phyloP scores from a whole-genome alignment of 2,329 filamentous ascomycete genomes.

The Ceratocystis lukuohia region DNA sequence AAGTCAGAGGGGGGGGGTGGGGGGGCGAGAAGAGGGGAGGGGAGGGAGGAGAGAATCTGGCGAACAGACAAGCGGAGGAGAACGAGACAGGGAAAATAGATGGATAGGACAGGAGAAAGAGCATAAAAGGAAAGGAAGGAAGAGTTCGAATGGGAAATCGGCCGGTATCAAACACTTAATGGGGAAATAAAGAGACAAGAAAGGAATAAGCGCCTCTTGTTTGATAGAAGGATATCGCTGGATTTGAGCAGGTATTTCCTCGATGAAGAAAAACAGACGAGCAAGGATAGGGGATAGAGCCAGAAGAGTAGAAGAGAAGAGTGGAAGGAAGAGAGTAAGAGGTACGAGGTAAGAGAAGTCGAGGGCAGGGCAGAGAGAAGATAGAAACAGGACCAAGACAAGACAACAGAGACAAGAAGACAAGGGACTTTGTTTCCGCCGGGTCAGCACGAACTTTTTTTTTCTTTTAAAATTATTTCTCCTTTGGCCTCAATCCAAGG shows the following conservation, averaged over 20 bases:
- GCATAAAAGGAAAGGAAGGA: not conserved
- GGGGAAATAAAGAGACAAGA: constrained; percentile 6
- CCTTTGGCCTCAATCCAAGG: not conserved
- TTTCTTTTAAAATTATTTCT: not conserved
- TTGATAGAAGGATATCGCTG: not conserved
- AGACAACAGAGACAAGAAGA: not conserved
- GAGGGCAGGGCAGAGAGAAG: not conserved
- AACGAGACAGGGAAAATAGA: not conserved
- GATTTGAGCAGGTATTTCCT: not conserved
- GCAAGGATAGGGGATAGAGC: not conserved
- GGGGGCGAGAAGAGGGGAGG: not conserved
- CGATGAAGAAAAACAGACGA: not conserved
- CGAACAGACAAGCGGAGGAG: not conserved
- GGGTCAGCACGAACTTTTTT: not conserved
- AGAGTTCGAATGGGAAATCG: not conserved
- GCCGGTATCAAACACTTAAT: not conserved
- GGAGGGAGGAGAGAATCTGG: not conserved
- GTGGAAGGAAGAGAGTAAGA: not conserved
- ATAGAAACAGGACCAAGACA: too few species aligned
- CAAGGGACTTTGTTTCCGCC: constrained; percentile 1
- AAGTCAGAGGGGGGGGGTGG: not conserved
- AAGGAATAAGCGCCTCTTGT: constrained; percentile 6
- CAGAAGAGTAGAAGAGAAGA: not conserved
- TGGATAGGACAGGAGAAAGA: not conserved
- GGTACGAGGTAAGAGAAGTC: not conserved